Base-by-base conservation (phyloP, 2,329 filamentous ascomycete species). In the Botryotinia globosa region DNA sequence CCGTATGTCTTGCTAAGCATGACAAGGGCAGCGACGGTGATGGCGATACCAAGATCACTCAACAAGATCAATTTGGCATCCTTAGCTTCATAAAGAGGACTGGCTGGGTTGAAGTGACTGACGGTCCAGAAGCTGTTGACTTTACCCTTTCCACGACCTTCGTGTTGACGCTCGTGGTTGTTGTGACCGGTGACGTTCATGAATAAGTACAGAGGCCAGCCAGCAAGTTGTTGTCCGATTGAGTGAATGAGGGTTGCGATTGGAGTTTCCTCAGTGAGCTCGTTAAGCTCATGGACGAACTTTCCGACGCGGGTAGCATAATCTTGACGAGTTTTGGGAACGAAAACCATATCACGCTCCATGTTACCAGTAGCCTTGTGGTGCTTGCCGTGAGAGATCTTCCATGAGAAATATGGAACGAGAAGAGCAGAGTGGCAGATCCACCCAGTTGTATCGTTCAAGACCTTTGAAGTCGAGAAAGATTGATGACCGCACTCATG, bases 361-460 rank as follows among this genome's bases (percentile, higher is more conserved):
- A 99, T 91, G 87, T 99, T 90, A 79, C 94, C 96, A 56, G 96
- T 99, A 76, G 94, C 94, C 89, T 98, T 98, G 92, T 99, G 96
- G 87, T 99, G 96, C 90, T 97, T 97, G 86, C 94, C 92, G 86
- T 99, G 96, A 77, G 94, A 97, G 84, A 98, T 94, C 86, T 99
- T 97, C 96, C 96, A 99, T 82, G 94, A 97, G 86, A 98, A 99
- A 86, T 98, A 99, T 34, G 96, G 96, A 66, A 99, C 95, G 72
- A 98, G 87, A 56, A 98, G 89, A 62, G 90, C 83, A 54, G 94
- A 97, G 86, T 98, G 95, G 78, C 93, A 89, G 81, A 97, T 83
- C 93, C 93, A 98, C 80, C 95, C 95, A 73, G 96, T 94, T 39
- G 92, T 89, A 83, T 98, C 94, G 85, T 98, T 98, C 81, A 98